These are phyloP conservation scores for Pycnococcus provasolii DNA, from an alignment of 139 green algal species.

Conservation along the genomic window DNA sequence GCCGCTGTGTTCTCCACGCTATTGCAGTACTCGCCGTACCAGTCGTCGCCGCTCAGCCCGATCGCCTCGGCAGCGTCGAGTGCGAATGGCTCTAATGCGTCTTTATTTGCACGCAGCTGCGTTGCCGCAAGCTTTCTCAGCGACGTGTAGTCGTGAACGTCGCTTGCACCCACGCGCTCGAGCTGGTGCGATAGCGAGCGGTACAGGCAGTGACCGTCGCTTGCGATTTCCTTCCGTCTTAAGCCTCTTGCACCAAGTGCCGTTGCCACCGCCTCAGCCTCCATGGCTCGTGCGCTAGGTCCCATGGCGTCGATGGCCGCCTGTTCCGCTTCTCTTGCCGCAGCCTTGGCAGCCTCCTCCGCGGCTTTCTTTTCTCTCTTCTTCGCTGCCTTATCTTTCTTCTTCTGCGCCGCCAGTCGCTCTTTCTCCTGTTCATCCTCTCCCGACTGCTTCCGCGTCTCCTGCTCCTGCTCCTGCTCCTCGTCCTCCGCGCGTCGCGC, in stretches of 20 bases:
- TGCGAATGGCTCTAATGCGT: slow-evolving; percentile 57
- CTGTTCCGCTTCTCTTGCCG: slow-evolving; percentile 14
- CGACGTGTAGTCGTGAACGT: slow-evolving; percentile 32
- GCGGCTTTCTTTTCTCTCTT: slow-evolving; percentile 27
- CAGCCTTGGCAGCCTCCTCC: slow-evolving; percentile 27
- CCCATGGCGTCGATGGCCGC: slow-evolving; percentile 35
- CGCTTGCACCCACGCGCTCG: neutral
- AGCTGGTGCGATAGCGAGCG: slow-evolving; percentile 79
- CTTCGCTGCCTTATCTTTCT: slow-evolving; percentile 24
- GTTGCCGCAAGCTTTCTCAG: slow-evolving; percentile 53
- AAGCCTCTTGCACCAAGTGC: slow-evolving; percentile 58
- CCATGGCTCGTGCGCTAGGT: slow-evolving; percentile 43
- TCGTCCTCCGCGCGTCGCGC: too few relatives aligned
- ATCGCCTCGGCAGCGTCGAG: slow-evolving; percentile 23
- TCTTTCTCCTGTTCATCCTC: slow-evolving; percentile 18
- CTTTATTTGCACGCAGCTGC: slow-evolving; percentile 59
- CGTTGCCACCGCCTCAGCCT: slow-evolving; percentile 49
- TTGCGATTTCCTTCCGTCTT: slow-evolving; percentile 58
- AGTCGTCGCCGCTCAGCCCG: slow-evolving; percentile 13
- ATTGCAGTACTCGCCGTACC: slow-evolving; percentile 60
- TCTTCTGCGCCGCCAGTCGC: slow-evolving; percentile 36
- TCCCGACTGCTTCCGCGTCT: too few relatives aligned
- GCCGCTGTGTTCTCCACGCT: slow-evolving; percentile 59
- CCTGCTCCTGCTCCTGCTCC: too few relatives aligned
- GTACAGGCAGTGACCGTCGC: slow-evolving; percentile 92